A percentile compares a stretch with the other conserved stretches of the same genome.
Conservation (phyloP, 1,284 basidiomycete species). For the Volvariella volvacea region DNA sequence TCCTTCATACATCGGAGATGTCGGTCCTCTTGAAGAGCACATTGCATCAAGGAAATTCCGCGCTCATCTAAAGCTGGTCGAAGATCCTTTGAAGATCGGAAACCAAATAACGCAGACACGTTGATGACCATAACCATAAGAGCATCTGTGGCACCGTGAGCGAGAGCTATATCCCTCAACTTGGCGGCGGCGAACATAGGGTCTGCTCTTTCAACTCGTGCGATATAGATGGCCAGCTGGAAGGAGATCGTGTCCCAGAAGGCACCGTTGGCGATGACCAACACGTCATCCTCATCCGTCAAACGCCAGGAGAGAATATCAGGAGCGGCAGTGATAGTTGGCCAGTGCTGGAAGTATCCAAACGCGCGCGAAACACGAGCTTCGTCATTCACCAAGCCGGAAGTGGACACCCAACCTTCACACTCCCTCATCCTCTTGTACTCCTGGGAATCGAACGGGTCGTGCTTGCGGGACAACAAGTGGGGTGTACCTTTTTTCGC, state of each 20-base stretch:
- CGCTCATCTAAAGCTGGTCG: constrained; percentile 34
- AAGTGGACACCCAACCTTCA: constrained; percentile 96
- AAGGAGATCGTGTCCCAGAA: constrained; percentile 95
- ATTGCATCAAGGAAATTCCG: constrained; percentile 33
- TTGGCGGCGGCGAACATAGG: constrained; percentile 98
- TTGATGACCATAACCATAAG: constrained; percentile 98
- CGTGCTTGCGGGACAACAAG: constrained; percentile 78
- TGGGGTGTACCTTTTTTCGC: constrained; percentile 78
- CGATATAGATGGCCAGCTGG: constrained; percentile 97
- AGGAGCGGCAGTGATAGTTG: constrained; percentile 88
- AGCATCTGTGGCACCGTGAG: constrained; percentile 91
- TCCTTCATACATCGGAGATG: constrained; percentile 66
- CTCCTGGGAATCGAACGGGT: constrained; percentile 86
- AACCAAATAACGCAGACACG: constrained; percentile 73
- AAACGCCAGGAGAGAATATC: constrained; percentile 70
- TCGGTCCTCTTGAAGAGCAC: constrained; percentile 26
- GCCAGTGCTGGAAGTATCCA: constrained; percentile 89
- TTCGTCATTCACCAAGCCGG: constrained; percentile 90
- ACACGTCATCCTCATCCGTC: constrained; percentile 88
- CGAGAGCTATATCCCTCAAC: constrained; percentile 93
- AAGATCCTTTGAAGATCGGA: constrained; percentile 35
- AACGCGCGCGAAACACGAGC: constrained; percentile 90
- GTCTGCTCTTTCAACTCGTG: constrained; percentile 77
- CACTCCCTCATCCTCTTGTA: constrained; percentile 83
- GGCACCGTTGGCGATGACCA: constrained; percentile 91